Evolutionary conservation across 306 rosid genomes (phyloP).

Genomic region (Hippophae gyantsensis): DNA sequence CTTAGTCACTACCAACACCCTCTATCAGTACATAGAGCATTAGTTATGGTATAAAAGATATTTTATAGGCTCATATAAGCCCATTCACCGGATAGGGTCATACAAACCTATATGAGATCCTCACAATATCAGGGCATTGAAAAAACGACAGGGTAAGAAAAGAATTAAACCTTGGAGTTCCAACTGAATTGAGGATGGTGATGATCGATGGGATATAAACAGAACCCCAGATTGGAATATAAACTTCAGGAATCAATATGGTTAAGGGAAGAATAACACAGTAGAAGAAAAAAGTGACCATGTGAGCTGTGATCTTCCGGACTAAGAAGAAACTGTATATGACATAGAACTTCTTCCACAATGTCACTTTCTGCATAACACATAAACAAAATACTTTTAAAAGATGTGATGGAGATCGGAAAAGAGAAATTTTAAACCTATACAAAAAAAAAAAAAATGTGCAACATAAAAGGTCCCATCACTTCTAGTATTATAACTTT

Average conservation of each 20-base stretch:
- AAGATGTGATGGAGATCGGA: neutral
- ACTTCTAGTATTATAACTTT: no score
- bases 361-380: constrained; percentile 43
- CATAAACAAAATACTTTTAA: neutral
- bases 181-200: constrained; percentile 61
- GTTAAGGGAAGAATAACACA: constrained; percentile 56
- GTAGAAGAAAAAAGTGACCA: constrained; percentile 56
- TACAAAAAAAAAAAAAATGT: no score
- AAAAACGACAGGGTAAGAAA: no score
- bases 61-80: no score
- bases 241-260: constrained; percentile 57
- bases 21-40: no score
- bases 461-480: no score
- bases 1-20: no score
- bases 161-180: constrained; percentile 47
- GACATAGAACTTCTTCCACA: constrained; percentile 65
- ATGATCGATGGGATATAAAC: constrained; percentile 55
- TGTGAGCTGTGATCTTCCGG: constrained; percentile 54
- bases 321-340: constrained; percentile 66
- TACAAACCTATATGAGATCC: no score
- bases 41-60: no score
- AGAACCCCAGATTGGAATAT: constrained; percentile 66
- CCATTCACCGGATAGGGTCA: no score
- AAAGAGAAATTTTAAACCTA: neutral
- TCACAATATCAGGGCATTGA: no score